These are phyloP conservation scores for Xylariomycetidae sp. DNA, from an alignment of 2,329 filamentous ascomycete species.

Conservation along the genomic window DNA sequence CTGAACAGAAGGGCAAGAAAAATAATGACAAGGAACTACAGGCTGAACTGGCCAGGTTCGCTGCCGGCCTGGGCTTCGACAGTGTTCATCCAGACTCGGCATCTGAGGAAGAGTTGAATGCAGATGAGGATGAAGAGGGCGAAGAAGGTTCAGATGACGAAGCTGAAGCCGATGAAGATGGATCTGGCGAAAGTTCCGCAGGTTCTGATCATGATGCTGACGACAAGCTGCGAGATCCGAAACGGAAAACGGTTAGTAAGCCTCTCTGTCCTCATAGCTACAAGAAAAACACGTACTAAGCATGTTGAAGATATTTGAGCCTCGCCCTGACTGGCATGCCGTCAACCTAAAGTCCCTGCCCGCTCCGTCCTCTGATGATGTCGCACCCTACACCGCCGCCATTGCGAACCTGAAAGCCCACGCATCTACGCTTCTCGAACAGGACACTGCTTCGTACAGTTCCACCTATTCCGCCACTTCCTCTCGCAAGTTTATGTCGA, in stretches of 20 bases:
- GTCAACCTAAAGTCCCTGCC: slow-evolving; percentile 40
- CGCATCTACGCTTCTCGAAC: slow-evolving; percentile 69
- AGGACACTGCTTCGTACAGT: slow-evolving; percentile 72
- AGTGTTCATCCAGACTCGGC: slow-evolving; percentile 34
- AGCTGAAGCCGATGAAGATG: slow-evolving; percentile 29
- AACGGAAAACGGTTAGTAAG: slow-evolving; percentile 40
- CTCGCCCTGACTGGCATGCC: slow-evolving; percentile 54
- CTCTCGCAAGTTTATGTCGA: slow-evolving; percentile 92
- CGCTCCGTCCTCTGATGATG: slow-evolving; percentile 38
- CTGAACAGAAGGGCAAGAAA: slow-evolving; percentile 26
- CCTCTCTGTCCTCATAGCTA: slow-evolving; percentile 12
- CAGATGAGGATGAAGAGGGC: slow-evolving; percentile 22
- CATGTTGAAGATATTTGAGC: slow-evolving; percentile 46
- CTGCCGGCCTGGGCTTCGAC: slow-evolving; percentile 45
- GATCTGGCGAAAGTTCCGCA: slow-evolving; percentile 25
- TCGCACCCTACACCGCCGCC: slow-evolving; percentile 36
- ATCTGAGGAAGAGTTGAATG: slow-evolving; percentile 33
- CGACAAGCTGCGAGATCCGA: slow-evolving; percentile 25
- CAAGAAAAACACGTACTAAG: slow-evolving; percentile 8
- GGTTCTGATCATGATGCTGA: slow-evolving; percentile 15
- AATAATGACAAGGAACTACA: slow-evolving; percentile 41
- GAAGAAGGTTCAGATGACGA: slow-evolving; percentile 31
- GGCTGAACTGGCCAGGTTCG: slow-evolving; percentile 49
- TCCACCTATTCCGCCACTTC: slow-evolving; percentile 73
- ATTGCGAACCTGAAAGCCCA: slow-evolving; percentile 59